phyloP scores from a whole-genome alignment of 164 flowering plant genomes.

The Cinnamomum micranthum region DNA sequence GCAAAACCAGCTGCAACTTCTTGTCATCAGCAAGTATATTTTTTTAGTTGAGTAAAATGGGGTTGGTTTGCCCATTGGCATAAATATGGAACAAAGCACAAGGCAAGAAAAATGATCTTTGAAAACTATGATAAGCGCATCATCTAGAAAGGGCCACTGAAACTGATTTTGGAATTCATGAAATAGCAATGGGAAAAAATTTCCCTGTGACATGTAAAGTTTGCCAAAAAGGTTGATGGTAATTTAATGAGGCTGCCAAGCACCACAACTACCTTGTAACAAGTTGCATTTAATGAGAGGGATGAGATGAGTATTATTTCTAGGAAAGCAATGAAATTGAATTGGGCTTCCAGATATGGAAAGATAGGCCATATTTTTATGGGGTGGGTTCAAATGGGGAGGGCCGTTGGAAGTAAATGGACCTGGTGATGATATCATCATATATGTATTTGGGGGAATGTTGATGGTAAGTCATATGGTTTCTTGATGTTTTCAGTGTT shows the following conservation, averaged over 20 bases:
- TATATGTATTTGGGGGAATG: conserved; percentile 1
- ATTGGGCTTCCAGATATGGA: background rate
- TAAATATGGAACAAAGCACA: background rate
- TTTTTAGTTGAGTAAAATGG: conserved; percentile 4
- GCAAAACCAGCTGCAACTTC: background rate
- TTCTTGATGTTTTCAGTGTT: conserved; percentile 26
- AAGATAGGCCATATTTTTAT: conserved; percentile 2
- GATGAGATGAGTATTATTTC: background rate
- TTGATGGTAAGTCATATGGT: conserved; percentile 20
- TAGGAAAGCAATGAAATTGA: background rate
- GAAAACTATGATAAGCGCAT: background rate
- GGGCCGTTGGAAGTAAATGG: conserved; percentile 1
- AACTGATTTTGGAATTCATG: background rate
- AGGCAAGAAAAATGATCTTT: background rate
- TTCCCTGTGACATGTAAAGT: background rate
- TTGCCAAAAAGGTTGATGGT: background rate
- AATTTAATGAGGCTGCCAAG: conserved; percentile 5
- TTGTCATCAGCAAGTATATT: background rate
- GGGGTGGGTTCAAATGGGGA: background rate
- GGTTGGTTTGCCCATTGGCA: background rate
- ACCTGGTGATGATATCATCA: background rate
- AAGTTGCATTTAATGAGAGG: conserved; percentile 4
- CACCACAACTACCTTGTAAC: conserved; percentile 8
- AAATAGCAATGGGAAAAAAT: background rate
- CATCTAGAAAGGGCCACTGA: background rate